Percentiles rank a stretch among this genome's conserved stretches.
Conservation (phyloP, 1,284 basidiomycete genomes). For the Caloboletus inedulis region DNA sequence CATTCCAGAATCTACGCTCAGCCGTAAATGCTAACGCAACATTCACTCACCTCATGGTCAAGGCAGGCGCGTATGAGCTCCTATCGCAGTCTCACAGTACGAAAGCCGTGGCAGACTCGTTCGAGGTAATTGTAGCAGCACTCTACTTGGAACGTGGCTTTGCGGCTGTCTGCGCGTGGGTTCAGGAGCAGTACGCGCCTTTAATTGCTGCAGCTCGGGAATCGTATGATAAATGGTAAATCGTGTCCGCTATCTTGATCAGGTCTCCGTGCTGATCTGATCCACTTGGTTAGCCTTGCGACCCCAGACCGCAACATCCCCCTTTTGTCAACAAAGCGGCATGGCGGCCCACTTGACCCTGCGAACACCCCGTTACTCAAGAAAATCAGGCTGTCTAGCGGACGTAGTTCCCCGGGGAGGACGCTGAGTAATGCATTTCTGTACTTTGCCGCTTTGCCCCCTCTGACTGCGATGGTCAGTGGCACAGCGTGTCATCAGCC, state of each 20-base stretch:
- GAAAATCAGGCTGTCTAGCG: conserved; percentile 21
- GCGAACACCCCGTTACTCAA: conserved; percentile 17
- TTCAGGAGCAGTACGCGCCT: conserved; percentile 30
- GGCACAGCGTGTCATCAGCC: conserved; percentile 27
- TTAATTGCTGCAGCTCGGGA: conserved; percentile 24
- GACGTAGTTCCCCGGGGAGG: conserved; percentile 15
- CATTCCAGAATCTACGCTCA: conserved; percentile 27
- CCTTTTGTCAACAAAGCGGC: conserved; percentile 17
- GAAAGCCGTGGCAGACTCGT: conserved; percentile 31
- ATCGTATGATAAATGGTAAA: conserved; percentile 22
- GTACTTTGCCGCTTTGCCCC: background rate
- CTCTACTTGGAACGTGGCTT: conserved; percentile 32
- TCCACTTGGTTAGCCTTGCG: conserved; percentile 11
- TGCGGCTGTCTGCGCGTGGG: conserved; percentile 25
- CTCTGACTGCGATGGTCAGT: conserved; percentile 22
- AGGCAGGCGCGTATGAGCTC: conserved; percentile 28
- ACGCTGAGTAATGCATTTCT: conserved; percentile 20
- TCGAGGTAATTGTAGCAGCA: conserved; percentile 33
- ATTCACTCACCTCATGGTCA: conserved; percentile 32
- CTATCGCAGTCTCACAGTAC: conserved; percentile 17
- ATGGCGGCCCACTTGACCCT: background rate
- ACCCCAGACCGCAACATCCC: background rate
- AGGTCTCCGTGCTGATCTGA: conserved; percentile 7
- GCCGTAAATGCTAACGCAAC: conserved; percentile 31
- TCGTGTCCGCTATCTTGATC: background rate